phyloP scores from a whole-genome alignment of 371 early-diverging fungal genomes.

The Umbelopsis sp. region DNA sequence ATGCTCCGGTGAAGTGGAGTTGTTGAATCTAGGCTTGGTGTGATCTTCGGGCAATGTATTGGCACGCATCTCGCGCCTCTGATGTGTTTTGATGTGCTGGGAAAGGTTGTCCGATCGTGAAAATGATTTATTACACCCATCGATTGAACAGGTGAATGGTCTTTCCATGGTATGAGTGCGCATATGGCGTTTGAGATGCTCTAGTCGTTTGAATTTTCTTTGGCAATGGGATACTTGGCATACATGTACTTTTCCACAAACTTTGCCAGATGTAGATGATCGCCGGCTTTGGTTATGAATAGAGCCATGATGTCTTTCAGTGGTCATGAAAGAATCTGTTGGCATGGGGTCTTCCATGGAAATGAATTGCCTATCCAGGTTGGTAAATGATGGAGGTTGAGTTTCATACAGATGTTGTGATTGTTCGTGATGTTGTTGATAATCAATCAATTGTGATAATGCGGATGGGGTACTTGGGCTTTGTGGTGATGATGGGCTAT shows the following conservation, averaged over 20 bases:
- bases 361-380: slow-evolving; percentile 10
- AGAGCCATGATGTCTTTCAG: neutral
- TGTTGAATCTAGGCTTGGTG: slow-evolving; percentile 1
- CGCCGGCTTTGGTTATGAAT: neutral
- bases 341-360: slow-evolving; percentile 15
- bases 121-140: slow-evolving; percentile 78
- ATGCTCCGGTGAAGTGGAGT: slow-evolving; percentile 1
- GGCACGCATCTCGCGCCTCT: slow-evolving; percentile 37
- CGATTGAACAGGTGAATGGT: slow-evolving; percentile 74
- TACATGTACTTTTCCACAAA: slow-evolving; percentile 34
- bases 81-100: slow-evolving; percentile 66
- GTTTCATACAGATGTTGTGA: slow-evolving; percentile 15
- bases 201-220: slow-evolving; percentile 75
- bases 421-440: slow-evolving; percentile 17
- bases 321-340: slow-evolving; percentile 4
- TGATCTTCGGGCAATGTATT: neutral
- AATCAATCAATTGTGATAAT: slow-evolving; percentile 9
- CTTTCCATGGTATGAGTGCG: slow-evolving; percentile 85
- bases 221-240: slow-evolving; percentile 61
- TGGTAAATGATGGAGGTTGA: neutral
- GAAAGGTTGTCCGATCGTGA: slow-evolving; percentile 79
- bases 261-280: slow-evolving; percentile 3
- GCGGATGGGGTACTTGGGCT: slow-evolving; percentile 14
- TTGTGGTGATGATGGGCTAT: slow-evolving; percentile 11
- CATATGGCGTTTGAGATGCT: slow-evolving; percentile 89